A percentile compares a stretch with the other conserved stretches of the same genome.
Evolutionary conservation across 176 grass and related monocot species (phyloP).

Genomic region (Zoysia pacifica): DNA sequence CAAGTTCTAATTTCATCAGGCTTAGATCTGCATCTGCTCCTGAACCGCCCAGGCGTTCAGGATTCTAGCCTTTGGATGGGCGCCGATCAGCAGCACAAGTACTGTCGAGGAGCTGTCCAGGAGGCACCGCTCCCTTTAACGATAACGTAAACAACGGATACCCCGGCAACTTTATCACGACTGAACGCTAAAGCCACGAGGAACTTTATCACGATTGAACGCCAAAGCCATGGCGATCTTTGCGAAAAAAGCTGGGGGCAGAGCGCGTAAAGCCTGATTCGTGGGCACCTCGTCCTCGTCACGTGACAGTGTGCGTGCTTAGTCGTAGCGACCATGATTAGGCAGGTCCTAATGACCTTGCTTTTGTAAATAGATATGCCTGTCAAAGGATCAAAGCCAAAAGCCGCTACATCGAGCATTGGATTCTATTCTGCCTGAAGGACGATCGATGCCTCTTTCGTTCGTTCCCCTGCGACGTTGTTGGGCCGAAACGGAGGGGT

Average conservation of each 20-base stretch:
- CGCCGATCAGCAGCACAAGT: background rate
- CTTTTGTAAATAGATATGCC: background rate
- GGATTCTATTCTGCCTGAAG: constrained; percentile 10
- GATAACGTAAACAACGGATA: constrained; percentile 36
- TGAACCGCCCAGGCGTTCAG: background rate
- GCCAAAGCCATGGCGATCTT: constrained; percentile 35
- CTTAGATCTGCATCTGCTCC: constrained; percentile 13
- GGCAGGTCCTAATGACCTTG: background rate
- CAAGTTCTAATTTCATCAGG: background rate
- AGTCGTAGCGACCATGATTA: background rate
- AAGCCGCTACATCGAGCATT: constrained; percentile 17
- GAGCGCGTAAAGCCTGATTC: constrained; percentile 27
- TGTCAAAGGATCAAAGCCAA: constrained; percentile 18
- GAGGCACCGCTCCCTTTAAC: background rate
- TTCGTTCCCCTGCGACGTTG: background rate
- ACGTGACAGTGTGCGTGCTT: constrained; percentile 29
- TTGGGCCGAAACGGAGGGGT: background rate
- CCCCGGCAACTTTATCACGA: constrained; percentile 36
- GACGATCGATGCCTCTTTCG: background rate
- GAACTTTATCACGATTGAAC: constrained; percentile 17
- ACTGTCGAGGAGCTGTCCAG: constrained; percentile 36
- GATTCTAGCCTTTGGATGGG: background rate
- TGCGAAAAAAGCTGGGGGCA: constrained; percentile 18
- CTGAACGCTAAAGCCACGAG: constrained; percentile 27
- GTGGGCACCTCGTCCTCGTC: constrained; percentile 25